Evolutionary conservation across 2,329 filamentous ascomycete genomes (phyloP), one percentile per base, ranked within the genome.

Genomic region (Alternaria brassicae): DNA sequence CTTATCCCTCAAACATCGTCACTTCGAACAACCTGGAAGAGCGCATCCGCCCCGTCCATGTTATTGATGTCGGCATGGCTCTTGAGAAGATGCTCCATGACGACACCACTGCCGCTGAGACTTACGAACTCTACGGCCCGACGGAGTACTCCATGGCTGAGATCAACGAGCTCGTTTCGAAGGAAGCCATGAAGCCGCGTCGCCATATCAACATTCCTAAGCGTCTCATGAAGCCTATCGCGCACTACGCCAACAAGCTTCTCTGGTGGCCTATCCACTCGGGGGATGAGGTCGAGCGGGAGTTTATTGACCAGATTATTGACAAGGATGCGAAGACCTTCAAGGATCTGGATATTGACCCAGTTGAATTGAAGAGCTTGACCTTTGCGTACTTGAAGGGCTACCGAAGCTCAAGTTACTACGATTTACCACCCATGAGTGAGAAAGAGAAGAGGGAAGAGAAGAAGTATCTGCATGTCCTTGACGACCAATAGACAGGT

Each of bases 331-430:
- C 95, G 66, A 98, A 97, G 86, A 98, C 95, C 2, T 96, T 98
- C 82, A 91, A 91, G 80, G 93, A 98, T 75, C 85, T 99, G 45
- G 91, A 88, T 61, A 97, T 99, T 66, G 90, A 93, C 80, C 92
- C 94, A 28, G 91, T 88, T 45, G 93, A 98, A 65, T 86, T 98
- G 72, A 89, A 86, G 78, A 89, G 91, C 78, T 88, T 92, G 78
- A 96, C 92, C 67, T 98, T 94, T 81, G 91, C 96, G 80, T 99
- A 99, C 81, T 80, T 98, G 83, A 91, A 96, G 91, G 90, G 89
- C 78, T 97, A 92, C 85, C 90, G 95, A 77, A 94, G 91, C 81
- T 87, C 90, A 58, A 87, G 89, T 72, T 95, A 89, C 86, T 97
- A 96, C 80, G 94, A 99, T 77, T 85, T 98, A 68, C 95, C 95